A percentile compares a stretch with the other conserved stretches of the same genome.
Evolutionary conservation across 768 basidiomycete species (phyloP).

Genomic region (Podaxis carcinomalis): DNA sequence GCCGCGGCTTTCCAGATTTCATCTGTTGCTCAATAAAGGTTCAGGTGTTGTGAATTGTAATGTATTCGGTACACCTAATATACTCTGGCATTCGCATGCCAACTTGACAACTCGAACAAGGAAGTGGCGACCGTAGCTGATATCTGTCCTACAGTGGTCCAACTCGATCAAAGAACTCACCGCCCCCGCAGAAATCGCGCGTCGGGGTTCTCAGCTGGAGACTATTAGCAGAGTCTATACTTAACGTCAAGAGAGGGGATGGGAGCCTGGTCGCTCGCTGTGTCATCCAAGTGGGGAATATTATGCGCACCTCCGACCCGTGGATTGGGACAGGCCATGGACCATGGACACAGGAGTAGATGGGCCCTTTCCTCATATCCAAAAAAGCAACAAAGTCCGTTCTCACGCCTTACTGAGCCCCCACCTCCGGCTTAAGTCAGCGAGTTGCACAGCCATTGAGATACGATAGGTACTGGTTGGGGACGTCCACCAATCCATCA

Average conservation of each 20-base stretch:
- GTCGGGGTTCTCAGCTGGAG: background rate
- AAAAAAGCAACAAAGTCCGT: background rate
- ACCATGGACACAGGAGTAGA: background rate
- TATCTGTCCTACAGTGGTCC: background rate
- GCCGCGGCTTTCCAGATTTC: background rate
- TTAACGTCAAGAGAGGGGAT: too few species aligned
- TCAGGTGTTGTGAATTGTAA: constrained; percentile 16
- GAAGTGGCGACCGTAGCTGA: background rate
- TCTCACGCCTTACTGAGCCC: background rate
- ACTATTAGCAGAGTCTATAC: too few species aligned
- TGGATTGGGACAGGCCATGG: background rate
- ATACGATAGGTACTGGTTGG: background rate
- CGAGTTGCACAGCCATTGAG: background rate
- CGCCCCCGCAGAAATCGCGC: background rate
- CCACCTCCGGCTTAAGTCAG: background rate
- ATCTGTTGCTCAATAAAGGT: background rate
- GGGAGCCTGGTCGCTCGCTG: background rate
- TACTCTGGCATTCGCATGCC: background rate
- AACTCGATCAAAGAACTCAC: background rate
- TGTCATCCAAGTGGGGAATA: background rate
- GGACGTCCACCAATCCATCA: background rate
- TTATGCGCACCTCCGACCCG: background rate
- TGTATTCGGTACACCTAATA: constrained; percentile 6
- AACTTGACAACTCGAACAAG: background rate
- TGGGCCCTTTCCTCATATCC: background rate